phyloP scores from a whole-genome alignment of 2,329 filamentous ascomycete genomes.

The Aspergillus sp. region DNA sequence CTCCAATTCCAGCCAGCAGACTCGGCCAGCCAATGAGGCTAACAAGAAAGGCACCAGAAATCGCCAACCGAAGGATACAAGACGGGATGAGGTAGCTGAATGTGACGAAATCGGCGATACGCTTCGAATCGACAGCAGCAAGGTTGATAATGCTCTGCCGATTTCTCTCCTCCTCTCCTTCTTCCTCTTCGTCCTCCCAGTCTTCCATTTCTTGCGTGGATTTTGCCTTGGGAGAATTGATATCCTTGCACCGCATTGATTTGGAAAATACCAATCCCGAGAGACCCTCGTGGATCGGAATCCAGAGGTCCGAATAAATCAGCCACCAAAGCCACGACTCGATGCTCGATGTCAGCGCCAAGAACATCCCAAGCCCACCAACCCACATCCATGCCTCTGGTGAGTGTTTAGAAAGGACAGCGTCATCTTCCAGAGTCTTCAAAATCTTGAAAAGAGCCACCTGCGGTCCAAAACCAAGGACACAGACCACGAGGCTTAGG shows the following conservation, averaged over 20 bases:
- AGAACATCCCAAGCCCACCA: slow-evolving; percentile 60
- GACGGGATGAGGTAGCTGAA: slow-evolving; percentile 66
- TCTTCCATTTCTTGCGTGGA: not conserved
- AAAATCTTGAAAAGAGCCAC: slow-evolving; percentile 68
- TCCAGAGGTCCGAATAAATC: slow-evolving; percentile 60
- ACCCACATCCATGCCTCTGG: slow-evolving; percentile 68
- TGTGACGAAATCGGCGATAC: slow-evolving; percentile 65
- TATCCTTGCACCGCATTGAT: slow-evolving; percentile 73
- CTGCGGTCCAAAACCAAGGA: slow-evolving; percentile 69
- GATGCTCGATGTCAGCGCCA: slow-evolving; percentile 57
- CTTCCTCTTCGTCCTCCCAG: slow-evolving; percentile 37
- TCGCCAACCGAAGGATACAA: slow-evolving; percentile 60
- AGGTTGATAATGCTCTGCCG: slow-evolving; percentile 74
- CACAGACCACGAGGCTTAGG: slow-evolving; percentile 54
- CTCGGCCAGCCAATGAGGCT: slow-evolving; percentile 70
- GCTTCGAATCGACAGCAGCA: slow-evolving; percentile 71
- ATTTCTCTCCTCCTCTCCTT: slow-evolving; percentile 51
- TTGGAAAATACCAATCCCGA: slow-evolving; percentile 75
- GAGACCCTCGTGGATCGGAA: slow-evolving; percentile 69
- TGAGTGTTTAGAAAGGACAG: slow-evolving; percentile 45
- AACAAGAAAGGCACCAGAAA: slow-evolving; percentile 65
- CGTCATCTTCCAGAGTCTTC: slow-evolving; percentile 59
- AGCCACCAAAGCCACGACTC: slow-evolving; percentile 69
- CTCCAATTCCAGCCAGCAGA: slow-evolving; percentile 62
- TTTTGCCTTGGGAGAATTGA: slow-evolving; percentile 34